Conservation (phyloP, 139 green algal species). For the Coelastrella sp. region DNA sequence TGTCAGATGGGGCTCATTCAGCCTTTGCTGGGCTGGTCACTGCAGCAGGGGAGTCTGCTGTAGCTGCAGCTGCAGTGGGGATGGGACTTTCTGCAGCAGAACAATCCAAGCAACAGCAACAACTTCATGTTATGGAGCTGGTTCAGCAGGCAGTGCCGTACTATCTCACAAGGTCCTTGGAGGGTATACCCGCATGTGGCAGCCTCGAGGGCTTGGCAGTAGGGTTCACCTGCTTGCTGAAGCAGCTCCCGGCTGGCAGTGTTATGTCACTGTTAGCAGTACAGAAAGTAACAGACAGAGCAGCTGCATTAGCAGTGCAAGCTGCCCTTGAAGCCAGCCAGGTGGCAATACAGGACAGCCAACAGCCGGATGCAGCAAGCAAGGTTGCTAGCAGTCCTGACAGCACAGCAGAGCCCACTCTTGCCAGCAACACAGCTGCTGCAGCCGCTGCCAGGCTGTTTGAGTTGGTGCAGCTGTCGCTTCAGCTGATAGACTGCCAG, state of each 20-base stretch:
- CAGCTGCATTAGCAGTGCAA: background rate
- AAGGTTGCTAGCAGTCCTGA: background rate
- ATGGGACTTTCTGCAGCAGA: too few species aligned
- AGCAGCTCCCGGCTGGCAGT: slow-evolving; percentile 20
- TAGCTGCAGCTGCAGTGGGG: background rate
- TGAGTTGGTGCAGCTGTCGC: slow-evolving; percentile 11
- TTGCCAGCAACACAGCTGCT: background rate
- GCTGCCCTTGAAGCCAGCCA: background rate
- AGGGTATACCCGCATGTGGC: slow-evolving; percentile 4
- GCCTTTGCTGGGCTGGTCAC: background rate
- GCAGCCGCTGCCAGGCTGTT: slow-evolving; percentile 20
- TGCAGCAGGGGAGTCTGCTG: background rate
- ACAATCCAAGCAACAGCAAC: background rate
- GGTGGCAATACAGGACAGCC: background rate
- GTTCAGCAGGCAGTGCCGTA: slow-evolving; percentile 10
- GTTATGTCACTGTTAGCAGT: slow-evolving; percentile 6
- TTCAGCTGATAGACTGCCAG: slow-evolving; percentile 15
- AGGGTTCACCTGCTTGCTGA: slow-evolving; percentile 3
- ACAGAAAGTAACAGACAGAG: background rate
- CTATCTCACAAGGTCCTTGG: slow-evolving; percentile 4
- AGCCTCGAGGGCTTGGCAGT: slow-evolving; percentile 38
- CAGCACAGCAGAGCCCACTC: background rate
- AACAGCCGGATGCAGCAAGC: background rate
- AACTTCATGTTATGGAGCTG: background rate
- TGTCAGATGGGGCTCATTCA: slow-evolving; percentile 29